A percentile compares a stretch with the other conserved stretches of the same genome.
Conservation (phyloP, 2,329 filamentous ascomycete species). For the Pseudopithomyces chartarum region DNA sequence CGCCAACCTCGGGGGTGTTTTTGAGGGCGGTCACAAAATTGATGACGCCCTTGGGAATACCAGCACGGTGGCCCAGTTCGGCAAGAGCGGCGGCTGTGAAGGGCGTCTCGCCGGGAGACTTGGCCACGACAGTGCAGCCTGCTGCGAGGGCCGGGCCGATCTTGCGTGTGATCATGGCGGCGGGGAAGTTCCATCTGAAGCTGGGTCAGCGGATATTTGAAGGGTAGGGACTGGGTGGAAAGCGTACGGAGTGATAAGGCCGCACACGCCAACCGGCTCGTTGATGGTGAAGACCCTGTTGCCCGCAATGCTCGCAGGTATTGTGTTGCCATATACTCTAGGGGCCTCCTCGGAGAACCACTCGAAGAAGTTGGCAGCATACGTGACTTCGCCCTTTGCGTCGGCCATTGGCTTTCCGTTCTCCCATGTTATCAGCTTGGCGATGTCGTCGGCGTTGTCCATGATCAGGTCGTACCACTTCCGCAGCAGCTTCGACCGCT, state of each 20-base stretch:
- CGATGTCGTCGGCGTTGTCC: conserved; percentile 79
- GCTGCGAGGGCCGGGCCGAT: conserved; percentile 76
- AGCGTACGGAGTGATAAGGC: conserved; percentile 73
- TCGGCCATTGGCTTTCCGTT: conserved; percentile 80
- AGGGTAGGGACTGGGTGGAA: background rate
- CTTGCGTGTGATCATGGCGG: conserved; percentile 57
- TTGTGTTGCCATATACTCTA: conserved; percentile 66
- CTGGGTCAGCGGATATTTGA: conserved; percentile 10
- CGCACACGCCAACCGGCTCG: conserved; percentile 83
- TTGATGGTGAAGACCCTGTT: conserved; percentile 80
- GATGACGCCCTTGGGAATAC: conserved; percentile 87
- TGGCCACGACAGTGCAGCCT: conserved; percentile 93
- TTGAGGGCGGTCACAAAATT: conserved; percentile 82
- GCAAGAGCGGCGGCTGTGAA: conserved; percentile 87
- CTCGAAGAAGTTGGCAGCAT: conserved; percentile 48
- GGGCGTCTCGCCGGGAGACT: conserved; percentile 89
- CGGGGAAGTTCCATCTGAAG: conserved; percentile 75
- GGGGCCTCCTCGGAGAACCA: conserved; percentile 49
- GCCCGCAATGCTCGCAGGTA: conserved; percentile 69
- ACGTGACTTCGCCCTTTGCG: conserved; percentile 47
- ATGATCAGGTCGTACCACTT: conserved; percentile 83
- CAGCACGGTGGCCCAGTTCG: conserved; percentile 83
- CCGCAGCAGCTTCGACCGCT: conserved; percentile 74
- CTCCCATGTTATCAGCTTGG: conserved; percentile 84
- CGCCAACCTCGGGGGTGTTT: conserved; percentile 81